phyloP scores from a whole-genome alignment of 2,329 filamentous ascomycete species.

The Trichothecium sympodiale region DNA sequence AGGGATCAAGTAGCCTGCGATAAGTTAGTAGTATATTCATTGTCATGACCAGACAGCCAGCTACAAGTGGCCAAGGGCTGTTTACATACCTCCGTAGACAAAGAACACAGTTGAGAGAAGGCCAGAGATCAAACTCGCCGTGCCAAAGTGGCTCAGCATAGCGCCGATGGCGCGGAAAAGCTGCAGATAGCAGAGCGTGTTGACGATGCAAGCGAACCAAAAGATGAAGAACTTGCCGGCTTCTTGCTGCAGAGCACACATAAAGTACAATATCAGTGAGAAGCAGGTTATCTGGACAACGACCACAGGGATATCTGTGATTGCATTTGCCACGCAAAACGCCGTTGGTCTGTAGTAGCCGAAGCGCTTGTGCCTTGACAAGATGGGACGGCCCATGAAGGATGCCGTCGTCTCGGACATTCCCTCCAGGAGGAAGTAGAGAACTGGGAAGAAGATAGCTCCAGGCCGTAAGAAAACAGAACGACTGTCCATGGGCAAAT shows the following conservation, averaged over 20 bases:
- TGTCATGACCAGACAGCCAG: background rate
- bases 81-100: constrained; percentile 18
- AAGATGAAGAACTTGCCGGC: constrained; percentile 47
- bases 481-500: constrained; percentile 39
- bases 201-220: constrained; percentile 48
- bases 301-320: constrained; percentile 32
- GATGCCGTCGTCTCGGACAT: constrained; percentile 20
- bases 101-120: constrained; percentile 16
- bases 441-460: constrained; percentile 20
- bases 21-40: constrained; percentile 30
- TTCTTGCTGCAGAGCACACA: constrained; percentile 16
- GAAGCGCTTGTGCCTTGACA: constrained; percentile 19
- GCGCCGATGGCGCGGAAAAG: constrained; percentile 58
- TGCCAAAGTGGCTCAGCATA: constrained; percentile 38
- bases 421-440: constrained; percentile 33
- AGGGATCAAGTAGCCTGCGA: constrained; percentile 41
- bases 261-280: constrained; percentile 24
- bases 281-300: constrained; percentile 42
- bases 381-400: constrained; percentile 17
- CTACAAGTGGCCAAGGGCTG: background rate
- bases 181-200: constrained; percentile 49
- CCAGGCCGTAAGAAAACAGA: constrained; percentile 41
- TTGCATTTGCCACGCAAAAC: constrained; percentile 25
- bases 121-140: constrained; percentile 15
- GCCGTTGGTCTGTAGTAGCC: constrained; percentile 20